Conservation (phyloP, 306 rosid species). For the Erythrophleum fordii region DNA sequence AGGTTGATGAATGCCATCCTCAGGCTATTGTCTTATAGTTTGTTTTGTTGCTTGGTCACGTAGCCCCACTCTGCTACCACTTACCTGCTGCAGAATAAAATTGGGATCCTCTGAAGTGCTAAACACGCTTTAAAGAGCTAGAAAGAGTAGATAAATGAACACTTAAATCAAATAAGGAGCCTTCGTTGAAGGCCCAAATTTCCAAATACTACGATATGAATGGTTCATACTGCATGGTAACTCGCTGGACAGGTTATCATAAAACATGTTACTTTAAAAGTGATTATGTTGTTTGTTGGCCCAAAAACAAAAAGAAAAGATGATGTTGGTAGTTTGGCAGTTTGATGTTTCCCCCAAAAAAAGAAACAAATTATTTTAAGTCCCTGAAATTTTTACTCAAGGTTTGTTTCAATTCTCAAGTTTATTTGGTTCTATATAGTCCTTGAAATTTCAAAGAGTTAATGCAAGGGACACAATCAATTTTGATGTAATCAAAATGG, state of each 20-base stretch:
- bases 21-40: conserved; percentile 76
- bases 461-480: too few relatives aligned
- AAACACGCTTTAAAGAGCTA: not conserved
- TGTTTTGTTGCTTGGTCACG: not conserved
- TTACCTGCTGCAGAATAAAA: not conserved
- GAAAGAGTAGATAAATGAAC: not conserved
- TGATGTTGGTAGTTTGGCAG: not conserved
- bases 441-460: too few relatives aligned
- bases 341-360: not conserved
- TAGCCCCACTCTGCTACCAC: not conserved
- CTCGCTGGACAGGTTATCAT: not conserved
- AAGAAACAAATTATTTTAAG: not conserved
- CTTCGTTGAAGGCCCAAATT: conserved; percentile 4
- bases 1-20: conserved; percentile 71
- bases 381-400: not conserved
- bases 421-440: too few relatives aligned
- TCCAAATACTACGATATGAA: not conserved
- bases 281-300: too few relatives aligned
- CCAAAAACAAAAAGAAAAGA: too few relatives aligned
- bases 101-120: conserved; percentile 3
- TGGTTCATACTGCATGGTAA: not conserved
- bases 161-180: not conserved
- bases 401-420: too few relatives aligned
- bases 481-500: too few relatives aligned
- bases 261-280: not conserved